A percentile compares a stretch with the other conserved stretches of the same genome.
phyloP scores from a whole-genome alignment of 208 protist genomes.

The Leptomonas seymouri region DNA sequence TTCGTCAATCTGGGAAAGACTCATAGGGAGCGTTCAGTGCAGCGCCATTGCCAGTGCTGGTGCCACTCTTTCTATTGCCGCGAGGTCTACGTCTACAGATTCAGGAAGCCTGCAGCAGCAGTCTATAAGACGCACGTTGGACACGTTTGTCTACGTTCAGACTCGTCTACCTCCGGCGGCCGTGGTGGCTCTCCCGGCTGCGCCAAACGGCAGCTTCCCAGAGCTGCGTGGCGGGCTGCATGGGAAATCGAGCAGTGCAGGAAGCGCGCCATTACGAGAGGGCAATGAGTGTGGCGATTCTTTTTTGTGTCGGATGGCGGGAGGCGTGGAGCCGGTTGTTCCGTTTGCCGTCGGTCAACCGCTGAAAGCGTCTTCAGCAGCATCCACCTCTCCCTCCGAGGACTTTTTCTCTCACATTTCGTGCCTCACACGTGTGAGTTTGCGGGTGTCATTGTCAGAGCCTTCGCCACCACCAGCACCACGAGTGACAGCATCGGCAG shows the following conservation, averaged over 20 bases:
- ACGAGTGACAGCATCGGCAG: not conserved
- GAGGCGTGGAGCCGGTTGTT: slow-evolving; percentile 63
- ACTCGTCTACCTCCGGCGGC: slow-evolving; percentile 30
- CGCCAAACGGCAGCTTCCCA: not conserved
- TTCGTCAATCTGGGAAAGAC: slow-evolving; percentile 5
- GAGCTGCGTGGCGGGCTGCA: too few relatives aligned
- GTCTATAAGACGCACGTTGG: not conserved
- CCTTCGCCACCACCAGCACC: not conserved
- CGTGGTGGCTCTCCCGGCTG: slow-evolving; percentile 20
- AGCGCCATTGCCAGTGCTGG: not conserved
- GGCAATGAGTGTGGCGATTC: not conserved
- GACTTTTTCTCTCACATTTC: slow-evolving; percentile 28
- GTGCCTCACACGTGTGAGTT: slow-evolving; percentile 29
- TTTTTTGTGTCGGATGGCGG: slow-evolving; percentile 45
- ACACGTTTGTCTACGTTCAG: slow-evolving; percentile 32
- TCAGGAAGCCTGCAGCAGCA: not conserved
- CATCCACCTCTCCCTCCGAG: slow-evolving; percentile 10
- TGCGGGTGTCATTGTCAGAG: slow-evolving; percentile 2
- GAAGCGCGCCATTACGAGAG: not conserved
- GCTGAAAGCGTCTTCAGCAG: not conserved
- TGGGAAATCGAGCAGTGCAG: not conserved
- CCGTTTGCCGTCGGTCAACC: slow-evolving; percentile 68
- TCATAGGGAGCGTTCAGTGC: not conserved
- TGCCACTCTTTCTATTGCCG: not conserved
- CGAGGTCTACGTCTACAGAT: not conserved